Evolutionary conservation across 2,329 filamentous ascomycete genomes (phyloP), one percentile per base, ranked within the genome.

Genomic region (Colletotrichum spinosum): DNA sequence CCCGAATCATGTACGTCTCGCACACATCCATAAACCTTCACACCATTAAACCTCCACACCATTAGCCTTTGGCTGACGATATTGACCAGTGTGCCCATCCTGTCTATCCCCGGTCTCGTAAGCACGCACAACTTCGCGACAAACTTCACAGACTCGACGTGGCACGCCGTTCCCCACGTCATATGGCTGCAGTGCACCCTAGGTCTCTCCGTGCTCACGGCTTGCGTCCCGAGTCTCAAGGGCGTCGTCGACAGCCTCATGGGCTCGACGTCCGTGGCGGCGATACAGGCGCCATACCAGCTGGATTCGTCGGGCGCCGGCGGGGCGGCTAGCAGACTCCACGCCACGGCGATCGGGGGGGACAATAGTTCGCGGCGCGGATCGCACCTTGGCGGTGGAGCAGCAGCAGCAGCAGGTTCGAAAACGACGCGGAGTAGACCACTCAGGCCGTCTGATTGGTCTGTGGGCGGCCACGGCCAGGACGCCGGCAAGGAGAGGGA

Each of bases 211-310:
- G 46, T 58, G 4, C 45, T 58, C 41, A 58, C 55, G 34, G 55
- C 55, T 8, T 58, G 55, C 35, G 35, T 58, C 4, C 55, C 55
- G 12, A 58, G 55, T 33, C 44, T 58, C 12, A 58, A 58, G 35
- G 46, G 55, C 15, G 55, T 51, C 45, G 44, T 58, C 12, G 55
- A 58, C 17, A 58, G 55, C 17, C 45, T 58, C 37, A 38, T 58
- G 15, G 55, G 55, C 12, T 42, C 55, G 0, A 58, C 37, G 7
- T 49, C 45, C 25, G 45, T 58, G 12, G 25, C 55, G 12, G 38
- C 55, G 9, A 58, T 58, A 9, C 55, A 35, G 45, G 46, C 55
- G 5, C 55, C 55, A 0, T 58, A 58, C 35, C 45, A 58, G 1
- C 46, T 58, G 15, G 4, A 17, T 17, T 11, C 46, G 4, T 58